These are phyloP conservation scores for Aspergillus puulaauensis DNA, from an alignment of 2,329 filamentous ascomycete species.

Conservation along the genomic window DNA sequence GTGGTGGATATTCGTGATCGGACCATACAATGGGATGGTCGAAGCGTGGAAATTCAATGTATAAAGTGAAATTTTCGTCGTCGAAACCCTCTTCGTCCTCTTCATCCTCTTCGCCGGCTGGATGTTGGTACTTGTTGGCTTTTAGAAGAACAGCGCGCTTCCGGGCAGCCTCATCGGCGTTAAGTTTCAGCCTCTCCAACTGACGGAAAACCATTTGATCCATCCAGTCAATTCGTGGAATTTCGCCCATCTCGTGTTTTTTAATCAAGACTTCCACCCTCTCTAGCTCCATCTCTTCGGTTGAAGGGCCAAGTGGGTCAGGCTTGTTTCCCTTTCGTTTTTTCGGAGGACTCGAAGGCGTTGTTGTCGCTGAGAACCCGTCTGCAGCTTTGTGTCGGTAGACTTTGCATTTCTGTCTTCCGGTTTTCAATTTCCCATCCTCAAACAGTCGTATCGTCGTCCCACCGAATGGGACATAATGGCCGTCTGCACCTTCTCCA, in stretches of 20 bases:
- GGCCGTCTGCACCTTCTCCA: conserved; percentile 66
- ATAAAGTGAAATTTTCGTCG: conserved; percentile 73
- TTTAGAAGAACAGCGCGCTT: conserved; percentile 50
- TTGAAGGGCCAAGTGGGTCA: conserved; percentile 50
- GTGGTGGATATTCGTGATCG: conserved; percentile 86
- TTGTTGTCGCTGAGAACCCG: conserved; percentile 75
- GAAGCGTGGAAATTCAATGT: conserved; percentile 89
- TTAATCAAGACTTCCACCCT: conserved; percentile 88
- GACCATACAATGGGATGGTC: conserved; percentile 95
- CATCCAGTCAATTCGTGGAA: conserved; percentile 89
- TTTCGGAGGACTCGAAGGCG: conserved; percentile 66
- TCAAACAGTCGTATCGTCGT: conserved; percentile 91
- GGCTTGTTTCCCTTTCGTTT: conserved; percentile 51
- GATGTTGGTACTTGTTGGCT: conserved; percentile 28
- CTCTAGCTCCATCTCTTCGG: conserved; percentile 82
- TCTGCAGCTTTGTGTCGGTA: conserved; percentile 82
- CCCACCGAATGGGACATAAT: conserved; percentile 88
- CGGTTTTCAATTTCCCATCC: conserved; percentile 87
- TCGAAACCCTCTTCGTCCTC: conserved; percentile 44
- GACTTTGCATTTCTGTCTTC: conserved; percentile 84
- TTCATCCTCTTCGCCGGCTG: conserved; percentile 37
- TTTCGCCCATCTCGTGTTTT: conserved; percentile 97
- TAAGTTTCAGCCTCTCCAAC: conserved; percentile 73
- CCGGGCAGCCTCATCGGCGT: conserved; percentile 63
- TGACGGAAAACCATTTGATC: conserved; percentile 91